Conservation (phyloP, 768 basidiomycete genomes). For the Omphalotus guepiniiformis region DNA sequence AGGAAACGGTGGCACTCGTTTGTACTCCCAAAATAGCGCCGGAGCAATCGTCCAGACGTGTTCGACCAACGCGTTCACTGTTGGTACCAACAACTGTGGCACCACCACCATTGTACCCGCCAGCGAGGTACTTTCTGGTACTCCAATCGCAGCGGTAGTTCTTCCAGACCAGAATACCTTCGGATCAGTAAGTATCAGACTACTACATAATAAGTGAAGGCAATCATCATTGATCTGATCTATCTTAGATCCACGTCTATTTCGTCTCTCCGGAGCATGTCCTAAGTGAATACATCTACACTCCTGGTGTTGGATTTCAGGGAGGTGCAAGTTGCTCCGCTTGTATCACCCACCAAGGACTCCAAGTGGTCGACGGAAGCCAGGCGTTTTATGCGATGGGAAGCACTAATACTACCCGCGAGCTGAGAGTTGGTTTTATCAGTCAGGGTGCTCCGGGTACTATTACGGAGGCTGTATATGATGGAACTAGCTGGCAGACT, state of each 20-base stretch:
- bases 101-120: too few relatives aligned
- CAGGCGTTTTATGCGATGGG: constrained; percentile 8
- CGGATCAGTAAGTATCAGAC: too few relatives aligned
- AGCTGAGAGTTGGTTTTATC: not conserved
- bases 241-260: constrained; percentile 7
- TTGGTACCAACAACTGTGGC: too few relatives aligned
- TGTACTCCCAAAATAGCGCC: too few relatives aligned
- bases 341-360: constrained; percentile 1
- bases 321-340: constrained; percentile 8
- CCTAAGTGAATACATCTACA: constrained; percentile 8
- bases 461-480: not conserved
- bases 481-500: not conserved
- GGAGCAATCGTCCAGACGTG: too few relatives aligned
- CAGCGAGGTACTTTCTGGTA: too few relatives aligned
- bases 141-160: too few relatives aligned
- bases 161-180: too few relatives aligned
- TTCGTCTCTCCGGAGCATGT: constrained; percentile 9
- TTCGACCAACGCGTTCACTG: too few relatives aligned
- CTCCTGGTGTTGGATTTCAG: not conserved
- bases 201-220: too few relatives aligned
- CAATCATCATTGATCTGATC: too few relatives aligned
- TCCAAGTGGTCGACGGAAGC: constrained; percentile 1
- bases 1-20: too few relatives aligned
- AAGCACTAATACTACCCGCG: not conserved
- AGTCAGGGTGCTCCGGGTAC: not conserved